phyloP scores from a whole-genome alignment of 176 grass and related monocot species.

The Coix lacrymajobi region DNA sequence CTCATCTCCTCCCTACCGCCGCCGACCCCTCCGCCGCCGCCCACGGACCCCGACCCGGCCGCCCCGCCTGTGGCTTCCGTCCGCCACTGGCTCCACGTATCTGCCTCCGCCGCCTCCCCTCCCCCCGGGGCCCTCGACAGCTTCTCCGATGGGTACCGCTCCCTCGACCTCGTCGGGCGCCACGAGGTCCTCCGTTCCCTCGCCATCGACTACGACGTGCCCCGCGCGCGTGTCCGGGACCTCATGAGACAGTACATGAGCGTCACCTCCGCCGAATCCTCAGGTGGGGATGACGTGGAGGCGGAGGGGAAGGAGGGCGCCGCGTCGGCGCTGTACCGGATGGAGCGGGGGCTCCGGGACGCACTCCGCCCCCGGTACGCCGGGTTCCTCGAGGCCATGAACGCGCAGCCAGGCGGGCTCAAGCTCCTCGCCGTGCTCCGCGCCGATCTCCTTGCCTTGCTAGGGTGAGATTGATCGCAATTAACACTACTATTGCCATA shows the following conservation, averaged over 20 bases:
- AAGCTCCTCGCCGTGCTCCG: slow-evolving; percentile 82
- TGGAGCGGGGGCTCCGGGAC: slow-evolving; percentile 74
- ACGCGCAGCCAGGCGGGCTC: slow-evolving; percentile 78
- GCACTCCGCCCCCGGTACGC: slow-evolving; percentile 68
- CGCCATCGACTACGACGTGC: slow-evolving; percentile 74
- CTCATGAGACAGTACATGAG: slow-evolving; percentile 76
- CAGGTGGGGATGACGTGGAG: neutral
- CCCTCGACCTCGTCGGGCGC: slow-evolving; percentile 48
- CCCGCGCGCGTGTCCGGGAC: slow-evolving; percentile 55
- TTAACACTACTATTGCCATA: neutral
- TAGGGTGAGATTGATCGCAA: slow-evolving; percentile 48
- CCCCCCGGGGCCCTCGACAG: slow-evolving; percentile 40
- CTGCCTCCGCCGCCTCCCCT: slow-evolving; percentile 36
- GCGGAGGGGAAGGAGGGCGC: slow-evolving; percentile 38
- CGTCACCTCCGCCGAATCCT: slow-evolving; percentile 7
- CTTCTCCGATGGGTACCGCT: slow-evolving; percentile 72
- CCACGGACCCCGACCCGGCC: neutral
- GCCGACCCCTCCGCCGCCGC: neutral
- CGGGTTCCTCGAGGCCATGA: slow-evolving; percentile 73
- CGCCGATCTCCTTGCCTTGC: slow-evolving; percentile 70
- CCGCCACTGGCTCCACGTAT: slow-evolving; percentile 56
- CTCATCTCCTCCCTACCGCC: slow-evolving; percentile 17
- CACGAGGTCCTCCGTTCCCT: slow-evolving; percentile 64
- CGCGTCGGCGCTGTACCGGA: slow-evolving; percentile 63
- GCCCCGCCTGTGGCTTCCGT: slow-evolving; percentile 2